Evolutionary conservation across 768 basidiomycete species (phyloP).

Genomic region (Lenzites betulinus): DNA sequence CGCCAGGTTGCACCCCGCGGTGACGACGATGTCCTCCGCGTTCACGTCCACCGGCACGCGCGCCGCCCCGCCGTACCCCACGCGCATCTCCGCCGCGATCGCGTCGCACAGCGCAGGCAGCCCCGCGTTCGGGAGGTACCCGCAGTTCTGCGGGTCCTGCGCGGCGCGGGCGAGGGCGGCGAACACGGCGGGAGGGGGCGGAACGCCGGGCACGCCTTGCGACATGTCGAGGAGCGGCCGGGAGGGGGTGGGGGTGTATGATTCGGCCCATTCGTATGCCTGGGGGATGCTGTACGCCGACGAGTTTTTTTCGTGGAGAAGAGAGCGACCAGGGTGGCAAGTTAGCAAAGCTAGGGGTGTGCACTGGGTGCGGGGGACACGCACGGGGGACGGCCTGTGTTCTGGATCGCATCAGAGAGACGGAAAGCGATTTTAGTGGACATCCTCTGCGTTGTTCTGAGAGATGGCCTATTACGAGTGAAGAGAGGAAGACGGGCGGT

Average conservation of each 20-base stretch:
- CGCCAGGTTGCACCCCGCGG: conserved; percentile 74
- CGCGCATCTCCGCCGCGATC: conserved; percentile 61
- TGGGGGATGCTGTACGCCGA: conserved; percentile 48
- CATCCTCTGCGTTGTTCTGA: background rate
- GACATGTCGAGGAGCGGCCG: conserved; percentile 69
- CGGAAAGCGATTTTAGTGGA: background rate
- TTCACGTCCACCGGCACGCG: conserved; percentile 46
- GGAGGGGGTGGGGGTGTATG: conserved; percentile 42
- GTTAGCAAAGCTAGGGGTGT: background rate
- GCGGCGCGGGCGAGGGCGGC: conserved; percentile 48
- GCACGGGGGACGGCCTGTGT: conserved; percentile 7
- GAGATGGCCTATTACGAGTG: background rate
- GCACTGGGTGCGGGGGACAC: background rate
- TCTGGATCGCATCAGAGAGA: background rate
- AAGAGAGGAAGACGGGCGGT: too few species aligned
- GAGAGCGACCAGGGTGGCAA: background rate
- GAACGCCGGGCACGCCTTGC: conserved; percentile 71
- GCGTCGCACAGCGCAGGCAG: conserved; percentile 52
- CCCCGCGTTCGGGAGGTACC: conserved; percentile 64
- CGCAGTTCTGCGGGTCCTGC: conserved; percentile 45
- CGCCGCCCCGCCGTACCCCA: conserved; percentile 50
- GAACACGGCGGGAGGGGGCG: conserved; percentile 52
- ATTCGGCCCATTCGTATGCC: conserved; percentile 57
- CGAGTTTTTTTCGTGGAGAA: background rate
- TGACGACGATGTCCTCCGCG: conserved; percentile 62